Base-by-base conservation (phyloP, 2,329 filamentous ascomycete species). In the Amauroascus verrucosus region DNA sequence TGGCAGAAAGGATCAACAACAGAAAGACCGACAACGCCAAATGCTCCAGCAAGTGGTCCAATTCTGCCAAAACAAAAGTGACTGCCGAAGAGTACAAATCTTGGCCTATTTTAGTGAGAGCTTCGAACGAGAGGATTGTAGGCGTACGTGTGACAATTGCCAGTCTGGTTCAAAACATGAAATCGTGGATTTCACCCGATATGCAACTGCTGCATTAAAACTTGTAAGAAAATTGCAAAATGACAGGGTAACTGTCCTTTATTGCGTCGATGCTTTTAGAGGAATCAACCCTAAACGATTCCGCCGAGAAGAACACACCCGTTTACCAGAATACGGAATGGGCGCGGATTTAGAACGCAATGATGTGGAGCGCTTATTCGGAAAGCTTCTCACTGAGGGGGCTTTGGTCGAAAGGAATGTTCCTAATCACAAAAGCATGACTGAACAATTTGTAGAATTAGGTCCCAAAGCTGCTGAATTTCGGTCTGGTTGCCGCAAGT, bases 41-140 rank as follows among this genome's bases (percentile, higher is more conserved):
- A 95, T 97, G 89, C 76, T 98, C 45, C 83, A 85, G 56, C 83
- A 83, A 35, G 88, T 98, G 55, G 77, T 89, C 0, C 82, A 87
- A 55, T 98, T 86, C 64, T 97, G 90, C 67, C 88, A 96, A 64
- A 96, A 96, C 68, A 80, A 80, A 61, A 83, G 80, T 52, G 88
- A 95, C 61, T 98, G 93, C 66, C 84, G 93, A 57, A 80, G 93
- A 56, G 84, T 86, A 1, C 87, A 95, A 67, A 84, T 98, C 14
- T 80, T 98, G 32, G 80, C 80, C n/a, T 98, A 98, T 68, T 98
- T 98, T 73, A 89, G 85, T 54, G 94, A 98, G 68, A 75, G 76
- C 0, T 98, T 97, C 65, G 73, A 80, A 49, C 75, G 76, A 35
- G 77, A 80, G 11, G 77, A 87, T 49, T 98, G 93, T 69, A 75